Conservation (phyloP, 805 yeast species). For the Metschnikowia shivogae region DNA sequence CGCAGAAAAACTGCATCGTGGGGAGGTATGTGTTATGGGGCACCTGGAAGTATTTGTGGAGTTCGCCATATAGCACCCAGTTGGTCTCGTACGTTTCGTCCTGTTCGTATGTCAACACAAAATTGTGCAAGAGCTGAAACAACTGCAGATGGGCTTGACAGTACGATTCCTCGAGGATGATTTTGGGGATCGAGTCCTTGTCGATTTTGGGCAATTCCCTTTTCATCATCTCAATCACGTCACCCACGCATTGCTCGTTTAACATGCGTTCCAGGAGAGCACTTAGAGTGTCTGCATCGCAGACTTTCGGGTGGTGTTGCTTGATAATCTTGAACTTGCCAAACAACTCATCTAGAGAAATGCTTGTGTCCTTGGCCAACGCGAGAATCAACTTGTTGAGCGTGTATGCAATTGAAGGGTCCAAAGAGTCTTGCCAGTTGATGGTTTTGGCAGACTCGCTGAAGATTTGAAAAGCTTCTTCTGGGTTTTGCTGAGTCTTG, state of each 20-base stretch:
- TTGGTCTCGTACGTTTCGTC: constrained; percentile 44
- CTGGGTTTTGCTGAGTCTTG: constrained; percentile 20
- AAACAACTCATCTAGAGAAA: constrained; percentile 22
- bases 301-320: constrained; percentile 31
- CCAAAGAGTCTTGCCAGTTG: constrained; percentile 12
- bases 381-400: constrained; percentile 43
- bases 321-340: constrained; percentile 32
- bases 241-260: constrained; percentile 36
- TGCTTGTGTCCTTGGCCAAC: constrained; percentile 26
- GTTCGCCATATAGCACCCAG: constrained; percentile 54
- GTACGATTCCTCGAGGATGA: constrained; percentile 25
- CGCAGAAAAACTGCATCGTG: constrained; percentile 53
- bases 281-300: constrained; percentile 27
- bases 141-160: constrained; percentile 25
- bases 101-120: constrained; percentile 26
- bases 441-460: constrained; percentile 23
- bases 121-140: constrained; percentile 27
- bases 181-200: constrained; percentile 24
- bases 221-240: constrained; percentile 37
- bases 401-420: constrained; percentile 19
- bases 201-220: constrained; percentile 36
- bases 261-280: constrained; percentile 28
- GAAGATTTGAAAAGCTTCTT: constrained; percentile 27
- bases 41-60: constrained; percentile 51
- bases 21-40: constrained; percentile 60